Evolutionary conservation across 495 filamentous ascomycete genomes (phyloP).

Genomic region (Elaphomyces granulatus): DNA sequence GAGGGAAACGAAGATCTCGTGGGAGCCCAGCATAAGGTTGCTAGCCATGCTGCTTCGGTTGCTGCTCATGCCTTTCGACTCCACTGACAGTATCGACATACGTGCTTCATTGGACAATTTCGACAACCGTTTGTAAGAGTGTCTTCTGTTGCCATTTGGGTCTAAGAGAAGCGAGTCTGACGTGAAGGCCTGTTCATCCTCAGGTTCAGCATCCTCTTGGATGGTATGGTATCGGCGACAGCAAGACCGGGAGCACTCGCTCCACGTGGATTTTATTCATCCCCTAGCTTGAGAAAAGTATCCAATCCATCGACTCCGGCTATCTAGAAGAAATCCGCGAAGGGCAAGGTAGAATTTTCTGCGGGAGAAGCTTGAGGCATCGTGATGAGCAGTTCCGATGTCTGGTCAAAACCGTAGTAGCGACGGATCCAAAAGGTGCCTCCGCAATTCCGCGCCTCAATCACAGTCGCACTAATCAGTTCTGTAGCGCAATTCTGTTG

Average conservation of each 20-base stretch:
- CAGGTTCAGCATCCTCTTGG: conserved; percentile 61
- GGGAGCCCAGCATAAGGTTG: too few relatives aligned
- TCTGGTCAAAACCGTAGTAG: too few relatives aligned
- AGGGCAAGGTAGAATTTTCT: conserved; percentile 49
- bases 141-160: conserved; percentile 46
- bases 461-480: too few relatives aligned
- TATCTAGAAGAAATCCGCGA: conserved; percentile 99
- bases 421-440: too few relatives aligned
- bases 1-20: too few relatives aligned
- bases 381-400: neutral
- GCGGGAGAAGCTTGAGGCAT: conserved; percentile 13
- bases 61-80: conserved; percentile 53
- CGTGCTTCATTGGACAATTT: conserved; percentile 47
- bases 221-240: conserved; percentile 67
- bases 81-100: conserved; percentile 50
- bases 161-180: conserved; percentile 31
- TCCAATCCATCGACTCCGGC: conserved; percentile 67
- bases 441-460: too few relatives aligned
- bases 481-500: too few relatives aligned
- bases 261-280: conserved; percentile 36
- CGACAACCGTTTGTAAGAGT: conserved; percentile 51
- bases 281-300: conserved; percentile 32
- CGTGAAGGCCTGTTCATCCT: conserved; percentile 36
- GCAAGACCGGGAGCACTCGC: conserved; percentile 34
- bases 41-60: conserved; percentile 85